Conservation (phyloP, 2,329 filamentous ascomycete genomes). For the Diaporthe humulicola region DNA sequence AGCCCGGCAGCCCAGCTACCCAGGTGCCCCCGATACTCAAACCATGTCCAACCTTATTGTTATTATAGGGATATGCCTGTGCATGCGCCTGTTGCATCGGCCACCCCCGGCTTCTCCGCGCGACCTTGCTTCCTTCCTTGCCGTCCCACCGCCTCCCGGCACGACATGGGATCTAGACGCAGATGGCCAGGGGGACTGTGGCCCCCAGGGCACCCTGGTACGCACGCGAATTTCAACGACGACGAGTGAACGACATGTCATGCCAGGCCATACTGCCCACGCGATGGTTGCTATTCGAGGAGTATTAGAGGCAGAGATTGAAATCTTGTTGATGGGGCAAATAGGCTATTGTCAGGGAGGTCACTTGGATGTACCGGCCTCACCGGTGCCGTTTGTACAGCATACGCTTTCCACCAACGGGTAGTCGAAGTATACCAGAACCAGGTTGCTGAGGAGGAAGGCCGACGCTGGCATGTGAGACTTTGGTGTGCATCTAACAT, state of each 20-base stretch:
- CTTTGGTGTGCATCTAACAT: not conserved
- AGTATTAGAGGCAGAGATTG: not conserved
- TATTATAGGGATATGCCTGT: slow-evolving; percentile 33
- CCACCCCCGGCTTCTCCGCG: slow-evolving; percentile 37
- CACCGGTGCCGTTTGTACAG: not conserved
- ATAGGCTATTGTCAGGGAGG: not conserved
- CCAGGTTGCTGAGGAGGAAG: not conserved
- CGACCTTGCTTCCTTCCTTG: slow-evolving; percentile 13
- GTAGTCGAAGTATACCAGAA: not conserved
- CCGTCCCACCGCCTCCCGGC: slow-evolving; percentile 8
- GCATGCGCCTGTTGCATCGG: slow-evolving; percentile 35
- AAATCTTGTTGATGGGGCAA: not conserved
- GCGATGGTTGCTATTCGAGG: not conserved
- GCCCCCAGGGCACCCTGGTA: slow-evolving; percentile 27
- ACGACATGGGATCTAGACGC: slow-evolving; percentile 35
- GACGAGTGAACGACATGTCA: slow-evolving; percentile 27
- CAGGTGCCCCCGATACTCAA: slow-evolving; percentile 21
- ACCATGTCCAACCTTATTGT: slow-evolving; percentile 40
- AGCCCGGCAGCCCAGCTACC: not conserved
- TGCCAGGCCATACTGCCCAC: not conserved
- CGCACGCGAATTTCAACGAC: slow-evolving; percentile 29
- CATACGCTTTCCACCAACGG: not conserved
- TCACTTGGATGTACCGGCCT: not conserved
- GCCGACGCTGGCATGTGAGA: slow-evolving; percentile 4
- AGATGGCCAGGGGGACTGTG: slow-evolving; percentile 20